phyloP scores from a whole-genome alignment of 2,329 filamentous ascomycete genomes.

The Orbilia oligospora region DNA sequence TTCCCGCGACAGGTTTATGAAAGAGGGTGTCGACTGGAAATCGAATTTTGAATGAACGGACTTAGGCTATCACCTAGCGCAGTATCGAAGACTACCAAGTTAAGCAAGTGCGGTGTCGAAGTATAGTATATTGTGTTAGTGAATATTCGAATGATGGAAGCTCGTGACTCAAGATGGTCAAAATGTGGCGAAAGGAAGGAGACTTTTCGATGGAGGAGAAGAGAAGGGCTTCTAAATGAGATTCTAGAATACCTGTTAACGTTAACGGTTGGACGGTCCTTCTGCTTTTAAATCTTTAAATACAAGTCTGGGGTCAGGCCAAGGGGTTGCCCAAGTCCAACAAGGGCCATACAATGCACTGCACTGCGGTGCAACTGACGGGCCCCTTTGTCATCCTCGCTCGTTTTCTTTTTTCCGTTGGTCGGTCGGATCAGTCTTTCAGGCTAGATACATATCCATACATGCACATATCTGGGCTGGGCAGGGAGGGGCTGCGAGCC shows the following conservation, averaged over 20 bases:
- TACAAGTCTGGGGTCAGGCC: background rate
- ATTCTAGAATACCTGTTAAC: conserved; percentile 50
- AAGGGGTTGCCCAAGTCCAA: conserved; percentile 24
- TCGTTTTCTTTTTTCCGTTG: conserved; percentile 47
- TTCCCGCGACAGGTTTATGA: conserved; percentile 15
- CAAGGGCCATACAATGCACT: background rate
- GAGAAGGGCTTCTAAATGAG: conserved; percentile 58
- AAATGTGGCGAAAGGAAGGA: conserved; percentile 60
- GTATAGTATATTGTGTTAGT: background rate
- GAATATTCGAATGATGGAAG: conserved; percentile 50
- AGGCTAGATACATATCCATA: conserved; percentile 43
- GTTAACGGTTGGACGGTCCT: conserved; percentile 56
- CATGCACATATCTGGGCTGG: conserved; percentile 18
- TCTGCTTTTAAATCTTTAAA: conserved; percentile 60
- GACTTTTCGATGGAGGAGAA: conserved; percentile 34
- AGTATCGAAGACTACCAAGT: conserved; percentile 33
- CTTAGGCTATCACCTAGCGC: conserved; percentile 18
- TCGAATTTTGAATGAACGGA: conserved; percentile 33
- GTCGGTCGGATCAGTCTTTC: conserved; percentile 25
- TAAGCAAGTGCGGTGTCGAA: conserved; percentile 39
- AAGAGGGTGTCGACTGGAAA: conserved; percentile 30
- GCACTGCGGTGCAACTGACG: background rate
- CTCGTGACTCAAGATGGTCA: conserved; percentile 49
- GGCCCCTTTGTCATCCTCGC: conserved; percentile 54
- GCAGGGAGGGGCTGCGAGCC: conserved; percentile 41